These are phyloP conservation scores for Tetrapyrgos nigripes DNA, from an alignment of 1,284 basidiomycete species.

Conservation along the genomic window DNA sequence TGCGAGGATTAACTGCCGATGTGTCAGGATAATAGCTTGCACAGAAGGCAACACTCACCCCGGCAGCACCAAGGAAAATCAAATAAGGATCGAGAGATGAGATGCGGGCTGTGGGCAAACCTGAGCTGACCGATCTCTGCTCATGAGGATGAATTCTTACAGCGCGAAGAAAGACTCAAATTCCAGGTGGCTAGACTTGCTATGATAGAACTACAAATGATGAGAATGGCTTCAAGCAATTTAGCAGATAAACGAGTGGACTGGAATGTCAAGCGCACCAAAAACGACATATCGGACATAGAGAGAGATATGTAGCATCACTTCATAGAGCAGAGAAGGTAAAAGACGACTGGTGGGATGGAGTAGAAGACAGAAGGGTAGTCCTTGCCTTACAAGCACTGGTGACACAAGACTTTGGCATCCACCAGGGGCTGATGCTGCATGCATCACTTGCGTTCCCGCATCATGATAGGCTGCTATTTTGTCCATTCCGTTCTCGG, in stretches of 20 bases:
- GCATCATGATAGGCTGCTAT: neutral
- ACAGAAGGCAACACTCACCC: conserved; percentile 50
- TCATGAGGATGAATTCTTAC: conserved; percentile 11
- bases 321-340: conserved; percentile 32
- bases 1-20: no score
- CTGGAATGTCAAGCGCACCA: conserved; percentile 41
- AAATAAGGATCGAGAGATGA: conserved; percentile 59
- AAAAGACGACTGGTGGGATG: conserved; percentile 16
- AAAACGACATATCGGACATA: conserved; percentile 56
- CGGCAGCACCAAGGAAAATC: conserved; percentile 64
- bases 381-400: neutral
- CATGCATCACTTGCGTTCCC: neutral
- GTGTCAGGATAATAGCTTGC: no score
- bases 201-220: conserved; percentile 68
- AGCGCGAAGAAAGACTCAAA: conserved; percentile 55
- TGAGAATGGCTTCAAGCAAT: conserved; percentile 56
- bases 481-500: neutral
- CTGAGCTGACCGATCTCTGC: conserved; percentile 14
- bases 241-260: neutral
- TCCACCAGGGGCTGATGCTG: neutral
- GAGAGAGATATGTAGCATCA: conserved; percentile 41
- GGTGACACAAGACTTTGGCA: no score
- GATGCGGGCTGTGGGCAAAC: conserved; percentile 1
- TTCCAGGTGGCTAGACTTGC: conserved; percentile 77
- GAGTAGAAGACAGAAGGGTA: conserved; percentile 24